phyloP scores from a whole-genome alignment of 1,139 yeast species.

The Spathaspora jeffriesii region DNA sequence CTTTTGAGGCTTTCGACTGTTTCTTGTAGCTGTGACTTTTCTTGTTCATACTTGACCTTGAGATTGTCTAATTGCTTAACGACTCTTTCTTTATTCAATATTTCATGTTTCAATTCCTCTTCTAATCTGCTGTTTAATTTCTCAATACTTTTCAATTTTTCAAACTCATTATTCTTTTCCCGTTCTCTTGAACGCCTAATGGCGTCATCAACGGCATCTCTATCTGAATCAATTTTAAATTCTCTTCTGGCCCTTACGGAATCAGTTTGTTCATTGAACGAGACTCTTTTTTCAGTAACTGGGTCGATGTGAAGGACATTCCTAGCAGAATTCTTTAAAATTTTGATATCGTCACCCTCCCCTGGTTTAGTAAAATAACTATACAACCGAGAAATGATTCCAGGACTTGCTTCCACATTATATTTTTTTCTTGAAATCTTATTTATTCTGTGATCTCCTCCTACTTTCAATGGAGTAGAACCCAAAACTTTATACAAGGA shows the following conservation, averaged over 20 bases:
- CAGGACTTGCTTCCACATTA: conserved; percentile 7
- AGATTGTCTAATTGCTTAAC: background rate
- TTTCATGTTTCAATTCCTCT: conserved; percentile 1
- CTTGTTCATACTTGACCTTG: conserved; percentile 6
- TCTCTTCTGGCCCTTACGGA: background rate
- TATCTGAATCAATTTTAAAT: conserved; percentile 5
- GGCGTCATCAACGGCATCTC: conserved; percentile 14
- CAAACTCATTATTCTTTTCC: conserved; percentile 3
- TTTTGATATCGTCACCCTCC: conserved; percentile 11
- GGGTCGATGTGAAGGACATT: conserved; percentile 12
- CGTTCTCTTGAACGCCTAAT: conserved; percentile 8
- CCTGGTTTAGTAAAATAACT: conserved; percentile 13
- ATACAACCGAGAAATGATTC: conserved; percentile 16
- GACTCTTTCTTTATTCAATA: conserved; percentile 3
- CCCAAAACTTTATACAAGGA: conserved; percentile 14
- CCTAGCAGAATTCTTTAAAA: conserved; percentile 15
- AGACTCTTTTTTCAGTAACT: conserved; percentile 11
- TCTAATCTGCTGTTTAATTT: conserved; percentile 2
- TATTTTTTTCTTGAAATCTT: conserved; percentile 5
- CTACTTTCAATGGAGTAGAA: conserved; percentile 2
- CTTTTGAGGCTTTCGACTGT: background rate
- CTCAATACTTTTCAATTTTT: conserved; percentile 4
- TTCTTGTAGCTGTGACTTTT: conserved; percentile 4
- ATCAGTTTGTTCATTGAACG: conserved; percentile 8
- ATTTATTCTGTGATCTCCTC: conserved; percentile 9